Conservation (phyloP, 768 basidiomycete species). For the Naematelia encephala region DNA sequence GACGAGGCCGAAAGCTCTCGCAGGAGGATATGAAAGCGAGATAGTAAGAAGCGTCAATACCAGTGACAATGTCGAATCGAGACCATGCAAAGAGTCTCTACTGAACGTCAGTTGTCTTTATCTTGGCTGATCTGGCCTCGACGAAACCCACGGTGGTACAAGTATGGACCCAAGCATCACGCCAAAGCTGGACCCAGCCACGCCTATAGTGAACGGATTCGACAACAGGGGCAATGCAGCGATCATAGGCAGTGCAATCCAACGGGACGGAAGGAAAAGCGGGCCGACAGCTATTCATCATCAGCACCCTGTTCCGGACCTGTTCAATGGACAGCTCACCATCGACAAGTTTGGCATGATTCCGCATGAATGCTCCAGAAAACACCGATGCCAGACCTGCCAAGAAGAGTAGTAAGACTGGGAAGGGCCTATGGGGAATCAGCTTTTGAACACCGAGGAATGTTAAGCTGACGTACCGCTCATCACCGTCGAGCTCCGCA, state of each 20-base stretch:
- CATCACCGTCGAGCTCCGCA: constrained; percentile 41
- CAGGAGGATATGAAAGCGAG: constrained; percentile 78
- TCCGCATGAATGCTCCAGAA: constrained; percentile 45
- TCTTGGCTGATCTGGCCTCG: not conserved
- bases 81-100: constrained; percentile 53
- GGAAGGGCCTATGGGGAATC: constrained; percentile 31
- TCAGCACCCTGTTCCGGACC: constrained; percentile 5
- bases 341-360: constrained; percentile 52
- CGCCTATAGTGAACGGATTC: constrained; percentile 72
- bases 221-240: constrained; percentile 54
- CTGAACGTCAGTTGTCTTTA: not conserved
- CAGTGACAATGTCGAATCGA: constrained; percentile 83
- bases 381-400: constrained; percentile 37
- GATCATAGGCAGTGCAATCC: constrained; percentile 18
- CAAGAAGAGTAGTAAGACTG: constrained; percentile 27
- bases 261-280: constrained; percentile 31
- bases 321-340: constrained; percentile 34
- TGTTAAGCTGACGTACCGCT: constrained; percentile 30
- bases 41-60: constrained; percentile 74
- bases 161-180: constrained; percentile 60
- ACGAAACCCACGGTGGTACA: constrained; percentile 60
- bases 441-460: constrained; percentile 10
- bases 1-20: constrained; percentile 75
- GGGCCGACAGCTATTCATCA: constrained; percentile 43
- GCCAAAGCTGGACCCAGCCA: constrained; percentile 59